Evolutionary conservation across 768 basidiomycete species (phyloP).

Genomic region (Tulasnella calospora): DNA sequence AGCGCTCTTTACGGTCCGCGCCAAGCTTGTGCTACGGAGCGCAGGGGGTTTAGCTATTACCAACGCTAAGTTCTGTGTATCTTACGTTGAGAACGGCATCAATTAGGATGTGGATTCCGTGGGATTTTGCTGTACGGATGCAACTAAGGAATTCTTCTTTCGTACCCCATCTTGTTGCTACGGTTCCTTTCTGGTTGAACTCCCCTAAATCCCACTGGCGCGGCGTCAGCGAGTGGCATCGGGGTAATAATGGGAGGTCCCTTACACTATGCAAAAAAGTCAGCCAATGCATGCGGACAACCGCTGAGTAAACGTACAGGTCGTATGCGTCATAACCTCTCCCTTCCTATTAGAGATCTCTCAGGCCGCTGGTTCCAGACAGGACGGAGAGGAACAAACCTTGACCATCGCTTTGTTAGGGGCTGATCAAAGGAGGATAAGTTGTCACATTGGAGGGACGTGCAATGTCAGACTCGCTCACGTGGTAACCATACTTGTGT

Average conservation of each 20-base stretch:
- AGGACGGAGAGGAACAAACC: slow-evolving; percentile 37
- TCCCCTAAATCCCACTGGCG: slow-evolving; percentile 81
- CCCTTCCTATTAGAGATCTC: slow-evolving; percentile 46
- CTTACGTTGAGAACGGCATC: slow-evolving; percentile 85
- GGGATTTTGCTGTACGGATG: slow-evolving; percentile 58
- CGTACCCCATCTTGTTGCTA: slow-evolving; percentile 81
- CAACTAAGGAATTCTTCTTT: slow-evolving; percentile 71
- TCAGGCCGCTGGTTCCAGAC: neutral
- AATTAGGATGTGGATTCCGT: slow-evolving; percentile 70
- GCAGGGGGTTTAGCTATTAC: neutral
- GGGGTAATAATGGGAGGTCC: neutral
- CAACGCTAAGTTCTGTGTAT: neutral
- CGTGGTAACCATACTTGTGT: slow-evolving; percentile 80
- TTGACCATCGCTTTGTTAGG: slow-evolving; percentile 70
- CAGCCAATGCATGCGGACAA: neutral
- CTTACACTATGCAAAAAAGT: slow-evolving; percentile 7
- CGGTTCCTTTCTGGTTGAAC: slow-evolving; percentile 68
- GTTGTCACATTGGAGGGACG: neutral
- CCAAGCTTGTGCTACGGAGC: slow-evolving; percentile 70
- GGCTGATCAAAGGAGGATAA: slow-evolving; percentile 32
- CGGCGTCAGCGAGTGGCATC: neutral
- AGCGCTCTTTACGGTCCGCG: slow-evolving; percentile 67
- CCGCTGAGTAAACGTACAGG: slow-evolving; percentile 42
- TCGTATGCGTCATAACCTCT: slow-evolving; percentile 86
- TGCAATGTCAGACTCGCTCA: slow-evolving; percentile 15